These are phyloP conservation scores for Serpula lacrymans DNA, from an alignment of 768 basidiomycete species.

Conservation along the genomic window DNA sequence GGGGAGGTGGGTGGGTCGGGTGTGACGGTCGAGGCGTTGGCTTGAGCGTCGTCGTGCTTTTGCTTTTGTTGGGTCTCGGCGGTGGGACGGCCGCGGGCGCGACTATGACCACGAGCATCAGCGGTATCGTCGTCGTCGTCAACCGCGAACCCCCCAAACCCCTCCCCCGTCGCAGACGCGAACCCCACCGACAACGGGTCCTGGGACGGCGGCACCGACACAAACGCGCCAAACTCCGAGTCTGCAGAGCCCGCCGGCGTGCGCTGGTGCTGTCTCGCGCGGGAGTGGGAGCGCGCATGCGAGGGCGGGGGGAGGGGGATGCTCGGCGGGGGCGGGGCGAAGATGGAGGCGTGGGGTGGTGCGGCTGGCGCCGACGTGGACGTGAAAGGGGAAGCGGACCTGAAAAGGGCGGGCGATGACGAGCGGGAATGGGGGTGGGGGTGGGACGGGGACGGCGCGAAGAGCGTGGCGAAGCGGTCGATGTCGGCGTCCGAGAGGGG, in stretches of 20 bases:
- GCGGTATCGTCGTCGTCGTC: neutral
- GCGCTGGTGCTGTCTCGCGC: slow-evolving; percentile 11
- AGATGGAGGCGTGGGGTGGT: slow-evolving; percentile 41
- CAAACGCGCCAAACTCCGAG: slow-evolving; percentile 61
- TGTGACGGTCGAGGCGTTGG: slow-evolving; percentile 1
- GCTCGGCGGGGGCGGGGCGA: slow-evolving; percentile 31
- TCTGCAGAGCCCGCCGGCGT: slow-evolving; percentile 29
- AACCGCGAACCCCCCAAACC: neutral
- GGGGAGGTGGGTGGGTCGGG: slow-evolving; percentile 8
- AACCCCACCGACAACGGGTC: slow-evolving; percentile 41
- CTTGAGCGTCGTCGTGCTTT: too few species aligned
- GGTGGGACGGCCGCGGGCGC: too few species aligned
- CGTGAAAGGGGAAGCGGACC: too few species aligned
- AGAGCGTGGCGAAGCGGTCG: slow-evolving; percentile 42
- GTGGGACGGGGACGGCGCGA: slow-evolving; percentile 37
- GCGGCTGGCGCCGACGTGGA: slow-evolving; percentile 33
- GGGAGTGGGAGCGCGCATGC: too few species aligned
- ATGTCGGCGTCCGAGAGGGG: slow-evolving; percentile 25
- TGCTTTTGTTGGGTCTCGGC: too few species aligned
- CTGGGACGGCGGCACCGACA: slow-evolving; percentile 50
- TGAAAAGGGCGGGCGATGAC: too few species aligned
- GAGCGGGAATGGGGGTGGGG: slow-evolving; percentile 25
- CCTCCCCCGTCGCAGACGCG: neutral
- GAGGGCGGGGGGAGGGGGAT: too few species aligned
- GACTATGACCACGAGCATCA: neutral